Percentiles rank a stretch among this genome's conserved stretches.
These are phyloP conservation scores for Juglanconis juglandina DNA, from an alignment of 2,329 filamentous ascomycete species.

Conservation along the genomic window DNA sequence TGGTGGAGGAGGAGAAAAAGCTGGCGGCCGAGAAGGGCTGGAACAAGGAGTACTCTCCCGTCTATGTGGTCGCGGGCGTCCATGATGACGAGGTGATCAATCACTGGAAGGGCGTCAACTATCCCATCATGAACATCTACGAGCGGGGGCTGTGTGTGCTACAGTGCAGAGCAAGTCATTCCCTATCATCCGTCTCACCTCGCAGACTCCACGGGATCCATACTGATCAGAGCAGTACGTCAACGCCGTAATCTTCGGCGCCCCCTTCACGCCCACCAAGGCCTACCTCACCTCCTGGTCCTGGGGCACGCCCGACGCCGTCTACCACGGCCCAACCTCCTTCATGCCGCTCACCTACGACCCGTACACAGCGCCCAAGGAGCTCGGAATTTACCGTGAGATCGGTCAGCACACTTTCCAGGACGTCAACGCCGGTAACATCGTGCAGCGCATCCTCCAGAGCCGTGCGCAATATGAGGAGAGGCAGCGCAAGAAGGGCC, in stretches of 20 bases:
- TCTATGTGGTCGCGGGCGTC: conserved; percentile 87
- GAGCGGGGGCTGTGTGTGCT: conserved; percentile 93
- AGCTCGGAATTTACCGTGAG: conserved; percentile 79
- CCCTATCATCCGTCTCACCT: not conserved
- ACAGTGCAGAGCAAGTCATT: conserved; percentile 73
- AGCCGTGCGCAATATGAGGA: conserved; percentile 87
- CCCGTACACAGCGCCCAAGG: conserved; percentile 76
- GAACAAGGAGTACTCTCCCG: conserved; percentile 77
- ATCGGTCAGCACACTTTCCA: conserved; percentile 75
- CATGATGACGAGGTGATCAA: conserved; percentile 97
- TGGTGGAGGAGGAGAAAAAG: conserved; percentile 69
- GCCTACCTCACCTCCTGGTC: conserved; percentile 74
- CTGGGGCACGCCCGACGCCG: conserved; percentile 68
- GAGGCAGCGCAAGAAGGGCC: conserved; percentile 81
- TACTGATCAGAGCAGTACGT: conserved; percentile 61
- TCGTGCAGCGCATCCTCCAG: conserved; percentile 85
- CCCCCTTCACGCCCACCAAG: conserved; percentile 81
- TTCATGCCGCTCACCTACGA: conserved; percentile 82
- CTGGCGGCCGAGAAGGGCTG: conserved; percentile 67
- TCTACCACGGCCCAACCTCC: conserved; percentile 94
- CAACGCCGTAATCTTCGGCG: conserved; percentile 81
- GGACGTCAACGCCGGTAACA: conserved; percentile 66
- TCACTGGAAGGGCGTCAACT: conserved; percentile 94
- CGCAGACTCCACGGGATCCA: conserved; percentile 3
- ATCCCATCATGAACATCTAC: conserved; percentile 99